These are phyloP conservation scores for Penicillium sp. DNA, from an alignment of 2,329 filamentous ascomycete species.

Conservation along the genomic window DNA sequence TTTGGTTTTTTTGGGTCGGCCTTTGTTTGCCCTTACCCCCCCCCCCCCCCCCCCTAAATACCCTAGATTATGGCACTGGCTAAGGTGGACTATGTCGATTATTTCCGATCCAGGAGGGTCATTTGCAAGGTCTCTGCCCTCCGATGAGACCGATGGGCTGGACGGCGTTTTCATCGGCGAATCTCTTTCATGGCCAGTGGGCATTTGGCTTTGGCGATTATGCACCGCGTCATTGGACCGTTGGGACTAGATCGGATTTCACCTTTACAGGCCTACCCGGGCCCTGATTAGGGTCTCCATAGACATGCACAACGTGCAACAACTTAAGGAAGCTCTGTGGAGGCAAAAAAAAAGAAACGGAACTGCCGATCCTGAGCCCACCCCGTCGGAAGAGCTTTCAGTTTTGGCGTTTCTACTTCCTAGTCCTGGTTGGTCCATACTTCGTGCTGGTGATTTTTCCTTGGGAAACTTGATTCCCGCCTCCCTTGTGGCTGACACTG, in stretches of 20 bases:
- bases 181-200: slow-evolving; percentile 12
- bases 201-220: neutral
- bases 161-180: neutral
- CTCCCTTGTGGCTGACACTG: slow-evolving; percentile 15
- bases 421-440: neutral
- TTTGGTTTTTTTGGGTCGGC: no score
- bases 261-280: slow-evolving; percentile 6
- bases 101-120: slow-evolving; percentile 18
- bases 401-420: neutral
- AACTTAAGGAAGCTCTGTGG: slow-evolving; percentile 6
- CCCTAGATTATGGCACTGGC: slow-evolving; percentile 26
- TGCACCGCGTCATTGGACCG: slow-evolving; percentile 14
- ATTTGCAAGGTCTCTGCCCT: slow-evolving; percentile 11
- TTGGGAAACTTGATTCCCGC: slow-evolving; percentile 3
- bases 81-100: slow-evolving; percentile 18
- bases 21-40: no score
- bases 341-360: slow-evolving; percentile 13
- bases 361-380: slow-evolving; percentile 17
- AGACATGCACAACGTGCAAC: slow-evolving; percentile 13
- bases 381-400: neutral
- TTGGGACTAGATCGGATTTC: slow-evolving; percentile 11
- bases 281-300: neutral
- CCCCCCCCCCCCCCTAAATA: no score
- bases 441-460: neutral
- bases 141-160: neutral